A percentile compares a stretch with the other conserved stretches of the same genome.
These are phyloP conservation scores for Sordariomycetes sp. DNA, from an alignment of 2,329 filamentous ascomycete species.

Conservation along the genomic window DNA sequence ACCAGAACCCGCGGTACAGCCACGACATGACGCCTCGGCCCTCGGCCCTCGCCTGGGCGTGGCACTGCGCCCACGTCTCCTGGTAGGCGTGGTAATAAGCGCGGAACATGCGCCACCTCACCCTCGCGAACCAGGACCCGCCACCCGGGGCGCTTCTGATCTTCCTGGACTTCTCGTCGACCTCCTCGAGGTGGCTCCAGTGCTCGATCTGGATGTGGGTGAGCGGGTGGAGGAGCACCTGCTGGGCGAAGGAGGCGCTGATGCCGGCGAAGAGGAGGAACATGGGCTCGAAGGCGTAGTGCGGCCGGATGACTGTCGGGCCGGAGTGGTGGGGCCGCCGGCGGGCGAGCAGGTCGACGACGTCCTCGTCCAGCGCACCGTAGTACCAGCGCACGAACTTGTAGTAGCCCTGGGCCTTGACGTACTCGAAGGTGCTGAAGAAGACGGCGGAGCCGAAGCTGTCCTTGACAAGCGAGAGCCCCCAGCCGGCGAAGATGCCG, in stretches of 20 bases:
- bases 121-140: slow-evolving; percentile 13
- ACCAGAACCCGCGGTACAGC: slow-evolving; percentile 63
- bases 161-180: slow-evolving; percentile 50
- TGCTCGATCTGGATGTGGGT: slow-evolving; percentile 62
- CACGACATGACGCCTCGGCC: slow-evolving; percentile 48
- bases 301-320: slow-evolving; percentile 51
- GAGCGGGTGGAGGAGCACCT: slow-evolving; percentile 60
- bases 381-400: slow-evolving; percentile 62
- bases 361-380: slow-evolving; percentile 41
- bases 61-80: slow-evolving; percentile 53
- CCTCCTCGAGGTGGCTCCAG: slow-evolving; percentile 60
- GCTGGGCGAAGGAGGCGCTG: slow-evolving; percentile 57
- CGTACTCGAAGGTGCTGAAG: slow-evolving; percentile 65
- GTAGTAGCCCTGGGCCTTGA: slow-evolving; percentile 65
- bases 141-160: slow-evolving; percentile 17
- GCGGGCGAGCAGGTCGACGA: slow-evolving; percentile 32
- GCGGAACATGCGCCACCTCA: slow-evolving; percentile 40
- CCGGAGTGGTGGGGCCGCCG: slow-evolving; percentile 19
- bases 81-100: slow-evolving; percentile 63
- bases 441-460: slow-evolving; percentile 59
- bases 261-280: slow-evolving; percentile 62
- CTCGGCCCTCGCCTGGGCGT: slow-evolving; percentile 42
- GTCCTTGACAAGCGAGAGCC: slow-evolving; percentile 58
- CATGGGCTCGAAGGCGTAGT: slow-evolving; percentile 64
- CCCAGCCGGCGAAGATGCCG: slow-evolving; percentile 66